phyloP scores from a whole-genome alignment of 768 basidiomycete species.

The Udeniomyces megalosporus region DNA sequence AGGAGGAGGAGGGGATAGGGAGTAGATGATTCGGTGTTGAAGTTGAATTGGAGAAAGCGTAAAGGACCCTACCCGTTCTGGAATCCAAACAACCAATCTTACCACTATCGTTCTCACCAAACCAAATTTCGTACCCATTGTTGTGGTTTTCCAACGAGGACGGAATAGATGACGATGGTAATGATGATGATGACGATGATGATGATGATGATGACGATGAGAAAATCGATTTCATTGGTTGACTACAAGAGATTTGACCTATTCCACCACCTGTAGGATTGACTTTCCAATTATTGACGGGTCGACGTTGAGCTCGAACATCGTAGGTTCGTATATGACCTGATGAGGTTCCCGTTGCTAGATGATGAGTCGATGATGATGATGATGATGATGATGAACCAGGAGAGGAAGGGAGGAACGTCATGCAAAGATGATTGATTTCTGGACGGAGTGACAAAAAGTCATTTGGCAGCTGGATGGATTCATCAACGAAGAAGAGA shows the following conservation, averaged over 20 bases:
- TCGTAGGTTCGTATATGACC: slow-evolving; percentile 67
- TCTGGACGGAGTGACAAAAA: slow-evolving; percentile 57
- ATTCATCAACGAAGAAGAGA: neutral
- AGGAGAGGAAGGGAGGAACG: slow-evolving; percentile 38
- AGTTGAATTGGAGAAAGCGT: neutral
- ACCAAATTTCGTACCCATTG: slow-evolving; percentile 33
- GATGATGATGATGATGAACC: no score
- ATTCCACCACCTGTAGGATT: slow-evolving; percentile 37
- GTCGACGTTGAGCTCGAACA: slow-evolving; percentile 49
- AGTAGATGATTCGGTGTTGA: no score
- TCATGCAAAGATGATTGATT: slow-evolving; percentile 53
- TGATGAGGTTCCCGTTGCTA: slow-evolving; percentile 55
- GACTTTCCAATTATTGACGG: slow-evolving; percentile 50
- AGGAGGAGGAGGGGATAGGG: neutral
- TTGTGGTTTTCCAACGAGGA: no score
- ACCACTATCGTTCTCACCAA: slow-evolving; percentile 45
- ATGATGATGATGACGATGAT: no score
- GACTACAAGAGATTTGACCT: slow-evolving; percentile 32
- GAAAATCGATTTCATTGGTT: slow-evolving; percentile 44
- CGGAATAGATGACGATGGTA: no score
- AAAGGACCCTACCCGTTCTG: slow-evolving; percentile 4
- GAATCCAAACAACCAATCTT: slow-evolving; percentile 30
- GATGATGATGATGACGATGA: no score
- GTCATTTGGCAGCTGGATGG: slow-evolving; percentile 51
- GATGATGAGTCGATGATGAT: slow-evolving; percentile 26